Base-by-base conservation (phyloP, 2,329 filamentous ascomycete genomes). In the Thelonectria blattea region DNA sequence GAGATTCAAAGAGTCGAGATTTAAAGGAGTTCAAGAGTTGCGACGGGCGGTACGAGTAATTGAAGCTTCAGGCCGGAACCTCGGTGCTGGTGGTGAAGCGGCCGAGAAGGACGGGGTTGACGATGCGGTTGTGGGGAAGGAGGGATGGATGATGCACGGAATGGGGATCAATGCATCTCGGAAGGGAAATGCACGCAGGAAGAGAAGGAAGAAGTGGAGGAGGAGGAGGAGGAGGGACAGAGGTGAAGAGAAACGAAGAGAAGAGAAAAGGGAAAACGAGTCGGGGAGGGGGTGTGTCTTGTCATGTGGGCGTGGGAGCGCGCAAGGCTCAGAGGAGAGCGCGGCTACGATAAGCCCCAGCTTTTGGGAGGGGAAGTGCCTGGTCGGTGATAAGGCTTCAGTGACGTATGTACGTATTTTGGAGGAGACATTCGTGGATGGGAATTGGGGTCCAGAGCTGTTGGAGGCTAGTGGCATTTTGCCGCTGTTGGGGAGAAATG, bases 351-450 rank as follows among this genome's bases (percentile, higher is more conserved):
- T 69, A 69, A 69, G 67, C 49, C 52, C 43, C 46, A 60, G 57
- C 34, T 42, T 49, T 41, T 20, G 15, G 34, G 34, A 37, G 34
- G 34, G 34, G 34, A 15, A 15, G 39, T 5, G 4, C 15, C 20
- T 18, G 47, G 27, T 32, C 46, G 14, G 49, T 61, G 67, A 70
- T 69, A 69, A 69, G 67, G 64, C 65, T 64, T 70, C 64, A 62
- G 67, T 69, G 67, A 70, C 67, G 67, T 70, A 70, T 67, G 67
- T 67, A 57, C 37, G 12, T n/a, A n/a, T n/a, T n/a, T n/a, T n/a
- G n/a, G n/a, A n/a, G n/a, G n/a, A n/a, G n/a, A n/a, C n/a, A n/a
- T n/a, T n/a, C n/a, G n/a, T 18, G 34, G 24, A 8, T n/a, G 41
- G 52, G 41, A 18, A 27, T 24, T 10, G 37, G 12, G 30, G 45